phyloP scores from a whole-genome alignment of 2,329 filamentous ascomycete species.

The Verticillium longisporum region DNA sequence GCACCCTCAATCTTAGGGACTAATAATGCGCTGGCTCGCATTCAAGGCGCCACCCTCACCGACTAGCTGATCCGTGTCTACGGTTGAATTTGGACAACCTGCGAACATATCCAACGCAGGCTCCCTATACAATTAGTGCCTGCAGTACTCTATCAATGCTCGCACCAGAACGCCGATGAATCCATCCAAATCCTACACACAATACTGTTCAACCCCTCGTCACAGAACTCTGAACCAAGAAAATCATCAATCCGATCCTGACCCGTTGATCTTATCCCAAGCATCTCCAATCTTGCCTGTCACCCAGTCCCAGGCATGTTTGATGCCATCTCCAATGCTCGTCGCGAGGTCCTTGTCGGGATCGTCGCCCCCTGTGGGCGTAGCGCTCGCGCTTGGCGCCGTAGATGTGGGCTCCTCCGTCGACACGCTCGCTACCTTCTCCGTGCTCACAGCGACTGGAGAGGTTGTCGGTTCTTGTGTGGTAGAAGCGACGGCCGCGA shows the following conservation, averaged over 20 bases:
- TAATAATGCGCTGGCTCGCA: no score
- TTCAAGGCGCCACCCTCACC: no score
- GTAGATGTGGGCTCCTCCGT: constrained; percentile 9
- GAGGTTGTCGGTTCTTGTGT: constrained; percentile 10
- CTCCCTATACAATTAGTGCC: neutral
- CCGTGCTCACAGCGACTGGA: constrained; percentile 4
- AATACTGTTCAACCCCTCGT: neutral
- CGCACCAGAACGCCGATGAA: neutral
- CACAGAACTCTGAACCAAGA: neutral
- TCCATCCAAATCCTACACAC: neutral
- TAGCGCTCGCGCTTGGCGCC: constrained; percentile 3
- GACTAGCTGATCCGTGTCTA: no score
- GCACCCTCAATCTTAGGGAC: no score
- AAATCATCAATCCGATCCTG: constrained; percentile 1
- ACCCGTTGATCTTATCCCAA: constrained; percentile 36
- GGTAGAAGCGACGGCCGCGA: constrained; percentile 3
- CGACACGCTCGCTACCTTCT: constrained; percentile 10
- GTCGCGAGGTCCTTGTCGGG: constrained; percentile 20
- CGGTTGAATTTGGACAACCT: no score
- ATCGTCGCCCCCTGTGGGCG: constrained; percentile 17
- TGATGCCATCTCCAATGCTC: constrained; percentile 25
- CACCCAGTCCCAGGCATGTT: constrained; percentile 45
- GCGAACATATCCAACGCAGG: no score
- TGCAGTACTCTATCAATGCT: neutral
- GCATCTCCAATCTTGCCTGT: constrained; percentile 37